Base-by-base conservation (phyloP, 352 stramenopile species). In the Elongisporangium undulatum region DNA sequence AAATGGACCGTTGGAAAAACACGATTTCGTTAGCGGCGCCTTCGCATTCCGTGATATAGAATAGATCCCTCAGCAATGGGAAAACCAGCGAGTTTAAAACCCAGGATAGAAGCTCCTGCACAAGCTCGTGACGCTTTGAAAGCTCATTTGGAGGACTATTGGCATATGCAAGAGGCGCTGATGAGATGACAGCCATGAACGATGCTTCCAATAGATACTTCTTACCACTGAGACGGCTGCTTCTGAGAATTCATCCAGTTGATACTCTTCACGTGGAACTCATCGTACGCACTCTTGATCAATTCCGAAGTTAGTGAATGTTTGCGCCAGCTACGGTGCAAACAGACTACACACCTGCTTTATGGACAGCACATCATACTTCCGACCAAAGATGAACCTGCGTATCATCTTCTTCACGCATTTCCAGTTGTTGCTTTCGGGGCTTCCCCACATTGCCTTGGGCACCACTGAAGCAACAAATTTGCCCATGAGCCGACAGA, bases 11-110 rank as follows among this genome's bases (percentile, higher is more conserved):
- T 17, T 85, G 79, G 55, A 86, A 94, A 59, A 74, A 94, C 6
- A 71, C 61, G 9, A 92, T 74, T 12, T 90, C 77, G 38, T 91
- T 89, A 3, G 72, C 79, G 54, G 71, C 73, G 15, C 82, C 85
- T 66, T 94, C 85, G 2, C 64, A 53, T 48, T 91, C 81, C 1
- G 85, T 94, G 54, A 90, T 79, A 64, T 89, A 94, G 66, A 91
- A 92, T 51, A 84, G 59, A 34, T 73, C 81, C 9, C 72, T 75
- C 23, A 94, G 50, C 3, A 90, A 38, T 7, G 85, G 80, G 21
- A 86, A 89, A 0, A 89, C 68, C 8, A 94, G 49, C 2, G 59
- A 63, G 8, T 58, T 71, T 13, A 77, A 58, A 1, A 82, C 20
- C 77, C 74, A 90, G 9, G 61, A 56, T 10, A 90, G 38, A 12